Conservation (phyloP, 1,284 basidiomycete genomes). For the Microbotryum scabiosae region DNA sequence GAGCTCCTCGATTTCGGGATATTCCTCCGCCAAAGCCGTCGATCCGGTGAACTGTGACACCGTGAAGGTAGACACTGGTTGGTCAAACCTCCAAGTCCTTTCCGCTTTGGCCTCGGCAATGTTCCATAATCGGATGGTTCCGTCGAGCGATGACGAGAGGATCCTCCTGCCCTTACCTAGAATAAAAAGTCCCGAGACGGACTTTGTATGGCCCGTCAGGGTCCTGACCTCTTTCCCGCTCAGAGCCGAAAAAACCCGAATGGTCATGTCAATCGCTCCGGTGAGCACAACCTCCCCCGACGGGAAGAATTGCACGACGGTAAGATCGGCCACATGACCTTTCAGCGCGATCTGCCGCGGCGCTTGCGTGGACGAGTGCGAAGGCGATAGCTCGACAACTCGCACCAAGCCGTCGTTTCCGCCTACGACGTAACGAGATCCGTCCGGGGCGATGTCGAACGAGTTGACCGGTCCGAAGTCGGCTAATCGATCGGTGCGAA, state of each 20-base stretch:
- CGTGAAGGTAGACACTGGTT: constrained; percentile 7
- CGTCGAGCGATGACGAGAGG: constrained; percentile 44
- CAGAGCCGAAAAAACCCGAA: constrained; percentile 41
- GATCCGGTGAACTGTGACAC: background rate
- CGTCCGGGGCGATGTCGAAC: constrained; percentile 37
- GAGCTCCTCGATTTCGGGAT: background rate
- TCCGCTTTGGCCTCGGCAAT: constrained; percentile 4
- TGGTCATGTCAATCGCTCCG: constrained; percentile 40
- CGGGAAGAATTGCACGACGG: constrained; percentile 37
- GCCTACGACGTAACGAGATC: constrained; percentile 37
- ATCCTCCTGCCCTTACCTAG: constrained; percentile 26
- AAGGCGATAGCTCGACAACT: constrained; percentile 34
- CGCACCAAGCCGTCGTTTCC: constrained; percentile 41
- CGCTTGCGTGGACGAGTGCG: background rate
- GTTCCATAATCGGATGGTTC: constrained; percentile 38
- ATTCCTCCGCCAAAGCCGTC: background rate
- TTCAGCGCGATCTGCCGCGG: constrained; percentile 35
- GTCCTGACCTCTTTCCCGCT: constrained; percentile 47
- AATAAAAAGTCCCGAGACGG: constrained; percentile 34
- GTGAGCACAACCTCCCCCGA: constrained; percentile 41
- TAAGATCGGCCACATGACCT: constrained; percentile 44
- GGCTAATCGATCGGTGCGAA: background rate
- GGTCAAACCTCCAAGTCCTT: constrained; percentile 11
- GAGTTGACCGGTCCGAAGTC: constrained; percentile 33
- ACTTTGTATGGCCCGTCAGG: constrained; percentile 39